A percentile compares a stretch with the other conserved stretches of the same genome.
phyloP scores from a whole-genome alignment of 1,284 basidiomycete species.

The Mycena sp. region DNA sequence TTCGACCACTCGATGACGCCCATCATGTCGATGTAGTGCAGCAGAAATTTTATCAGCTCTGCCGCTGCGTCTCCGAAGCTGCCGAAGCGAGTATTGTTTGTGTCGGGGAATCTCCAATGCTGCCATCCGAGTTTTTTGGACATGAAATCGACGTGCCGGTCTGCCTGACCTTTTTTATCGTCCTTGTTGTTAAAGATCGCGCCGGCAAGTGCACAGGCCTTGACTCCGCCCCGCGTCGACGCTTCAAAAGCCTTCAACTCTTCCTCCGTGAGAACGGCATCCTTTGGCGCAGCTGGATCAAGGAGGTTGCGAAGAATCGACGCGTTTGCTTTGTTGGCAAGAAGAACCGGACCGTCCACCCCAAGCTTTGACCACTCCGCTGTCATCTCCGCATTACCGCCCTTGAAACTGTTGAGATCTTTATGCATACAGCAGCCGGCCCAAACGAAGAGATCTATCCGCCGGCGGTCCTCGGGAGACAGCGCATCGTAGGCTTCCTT shows the following conservation, averaged over 20 bases:
- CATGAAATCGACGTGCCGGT: slow-evolving; percentile 25
- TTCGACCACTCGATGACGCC: slow-evolving; percentile 16
- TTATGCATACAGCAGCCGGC: slow-evolving; percentile 39
- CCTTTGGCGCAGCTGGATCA: background rate
- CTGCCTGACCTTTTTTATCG: slow-evolving; percentile 31
- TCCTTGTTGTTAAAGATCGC: slow-evolving; percentile 32
- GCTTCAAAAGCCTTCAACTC: no score
- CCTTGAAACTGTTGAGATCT: slow-evolving; percentile 37
- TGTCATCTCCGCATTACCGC: slow-evolving; percentile 33
- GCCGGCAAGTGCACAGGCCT: no score
- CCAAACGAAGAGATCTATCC: slow-evolving; percentile 27
- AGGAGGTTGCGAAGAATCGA: background rate
- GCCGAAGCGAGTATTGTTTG: slow-evolving; percentile 22
- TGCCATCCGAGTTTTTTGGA: background rate
- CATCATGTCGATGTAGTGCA: slow-evolving; percentile 6
- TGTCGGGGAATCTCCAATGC: slow-evolving; percentile 29
- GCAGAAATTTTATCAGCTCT: slow-evolving; percentile 8
- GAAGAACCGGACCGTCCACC: slow-evolving; percentile 22
- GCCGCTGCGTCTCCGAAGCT: slow-evolving; percentile 12
- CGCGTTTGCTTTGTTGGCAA: slow-evolving; percentile 13
- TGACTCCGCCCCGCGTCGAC: no score
- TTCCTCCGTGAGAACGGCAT: background rate
- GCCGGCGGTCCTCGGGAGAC: slow-evolving; percentile 25
- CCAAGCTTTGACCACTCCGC: slow-evolving; percentile 19
- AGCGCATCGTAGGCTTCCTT: slow-evolving; percentile 24